Evolutionary conservation across 768 basidiomycete species (phyloP), one percentile per base, ranked within the genome.

Genomic region (Suillus ampliporus): DNA sequence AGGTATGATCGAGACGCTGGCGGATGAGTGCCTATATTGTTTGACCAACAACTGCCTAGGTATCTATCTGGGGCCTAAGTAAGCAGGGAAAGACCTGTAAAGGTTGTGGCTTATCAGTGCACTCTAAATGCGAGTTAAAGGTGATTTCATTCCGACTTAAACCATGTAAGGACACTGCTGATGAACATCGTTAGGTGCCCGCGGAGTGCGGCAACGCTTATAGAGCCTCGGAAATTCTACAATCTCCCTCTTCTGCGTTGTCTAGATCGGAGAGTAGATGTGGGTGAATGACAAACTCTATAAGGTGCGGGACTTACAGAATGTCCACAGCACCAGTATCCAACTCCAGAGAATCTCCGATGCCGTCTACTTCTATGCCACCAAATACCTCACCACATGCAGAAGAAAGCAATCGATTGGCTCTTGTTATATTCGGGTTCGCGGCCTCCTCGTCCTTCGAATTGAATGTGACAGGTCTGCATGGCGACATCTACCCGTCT

Each of bases 21-120:
- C 61, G 56, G 26, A 41, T 53, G 17, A 21, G 65, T 59, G 60
- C 60, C 54, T 43, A 19, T 54, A 15, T 4, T 67, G 37, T 46
- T 51, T 37, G 61, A 28, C 47, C 34, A 34, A 54, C 15, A 54
- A 53, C 46, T 21, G 34, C 34, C 38, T 62, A 94, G 92, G 82
- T 88, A 11, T 90, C 90, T 9, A 93, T 95, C 35, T 94, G 93
- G 92, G 94, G 93, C 10, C 78, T 94, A 48, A 90, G 86, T 72
- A 94, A 92, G 74, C 90, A 92, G 71, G 93, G 93, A 38, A 94
- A 93, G 78, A 92, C 89, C 7, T 94, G 93, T 78, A 89, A 82
- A 71, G 74, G 80, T 14, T 95, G 94, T 71, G 87, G 89, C 1
- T 74, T 94, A 56, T 89, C 89, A 21, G 92, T 94, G 8, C 93